These are phyloP conservation scores for Globisporangium takayamanum DNA, from an alignment of 352 stramenopile species.

Conservation along the genomic window DNA sequence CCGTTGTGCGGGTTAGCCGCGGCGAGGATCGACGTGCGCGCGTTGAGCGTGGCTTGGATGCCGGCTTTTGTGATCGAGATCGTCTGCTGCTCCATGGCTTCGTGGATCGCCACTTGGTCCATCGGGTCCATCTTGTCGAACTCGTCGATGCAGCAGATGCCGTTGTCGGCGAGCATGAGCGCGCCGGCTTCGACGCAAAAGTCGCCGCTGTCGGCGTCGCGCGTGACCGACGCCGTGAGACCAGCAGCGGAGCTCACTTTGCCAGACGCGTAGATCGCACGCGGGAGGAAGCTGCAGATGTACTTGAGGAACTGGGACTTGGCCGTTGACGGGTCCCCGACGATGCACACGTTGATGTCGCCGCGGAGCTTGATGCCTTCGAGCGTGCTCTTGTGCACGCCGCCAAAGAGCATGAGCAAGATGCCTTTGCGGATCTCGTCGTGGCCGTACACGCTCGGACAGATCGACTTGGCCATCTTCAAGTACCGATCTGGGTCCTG, in stretches of 20 bases:
- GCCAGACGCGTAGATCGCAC: slow-evolving; percentile 98
- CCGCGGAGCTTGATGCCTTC: slow-evolving; percentile 98
- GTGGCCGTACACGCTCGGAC: slow-evolving; percentile 97
- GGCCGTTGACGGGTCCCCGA: slow-evolving; percentile 96
- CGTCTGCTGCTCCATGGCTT: slow-evolving; percentile 99
- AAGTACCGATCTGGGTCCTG: slow-evolving; percentile 85
- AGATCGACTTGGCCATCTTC: slow-evolving; percentile 95
- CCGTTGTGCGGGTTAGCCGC: slow-evolving; percentile 98
- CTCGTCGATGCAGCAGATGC: slow-evolving; percentile 99
- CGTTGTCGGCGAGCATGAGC: slow-evolving; percentile 97
- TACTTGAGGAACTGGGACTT: slow-evolving; percentile 99
- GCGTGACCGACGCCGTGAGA: slow-evolving; percentile 95
- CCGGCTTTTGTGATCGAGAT: slow-evolving; percentile 98
- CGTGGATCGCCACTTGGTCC: slow-evolving; percentile 98
- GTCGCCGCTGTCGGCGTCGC: slow-evolving; percentile 92
- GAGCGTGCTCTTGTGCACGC: slow-evolving; percentile 96
- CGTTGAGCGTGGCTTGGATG: slow-evolving; percentile 98
- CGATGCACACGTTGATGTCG: slow-evolving; percentile 99
- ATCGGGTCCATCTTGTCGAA: slow-evolving; percentile 98
- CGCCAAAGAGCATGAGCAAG: slow-evolving; percentile 96
- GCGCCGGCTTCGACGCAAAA: slow-evolving; percentile 91
- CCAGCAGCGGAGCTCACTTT: slow-evolving; percentile 98
- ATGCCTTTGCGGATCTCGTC: slow-evolving; percentile 92
- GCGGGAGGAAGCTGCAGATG: slow-evolving; percentile 89
- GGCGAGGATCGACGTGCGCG: slow-evolving; percentile 98